Base-by-base conservation (phyloP, 805 yeast species). In the Cyberlindnera bimundalis region DNA sequence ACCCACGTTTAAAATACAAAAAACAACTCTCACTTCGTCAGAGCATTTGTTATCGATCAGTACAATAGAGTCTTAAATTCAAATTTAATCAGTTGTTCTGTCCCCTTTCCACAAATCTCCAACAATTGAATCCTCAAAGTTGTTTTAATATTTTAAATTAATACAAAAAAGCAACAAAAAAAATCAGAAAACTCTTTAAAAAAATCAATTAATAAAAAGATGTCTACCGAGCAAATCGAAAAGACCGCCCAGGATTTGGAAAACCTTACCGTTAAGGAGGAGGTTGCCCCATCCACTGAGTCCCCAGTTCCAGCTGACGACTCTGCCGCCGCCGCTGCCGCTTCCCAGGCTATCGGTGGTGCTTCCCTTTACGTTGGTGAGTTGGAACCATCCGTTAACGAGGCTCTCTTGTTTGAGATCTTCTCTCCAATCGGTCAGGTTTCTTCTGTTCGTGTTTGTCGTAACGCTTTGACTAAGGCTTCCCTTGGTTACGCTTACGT, bases 401-500 rank as follows among this genome's bases (percentile, higher is more conserved):
- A 93, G 76, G 96, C 98, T 47, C 76, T 84, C 58, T 79, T 93
- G 62, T 93, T 85, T 65, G 99, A 93, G 74, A 74, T 90, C 59
- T 93, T 93, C 75, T 85, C 95, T 51, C 89, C 86, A 62, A 76
- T 91, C 58, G 99, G 98, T 56, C 89, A 87, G 61, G 98, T 93
- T 46, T 79, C 96, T 24, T 87, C 96, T 49, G 90, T 93, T 67
- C 90, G 98, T 74, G 96, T 93, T 51, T 93, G 99, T 76, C 91
- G 99, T 73, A 98, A 93, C 65, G 95, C 97, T 56, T 84, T 93
- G 58, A 81, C 97, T 66, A 87, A 91, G 75, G 89, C 88, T 64
- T 91, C 98, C 48, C 80, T 93, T 56, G 98, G 99, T 64, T 93
- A 93, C 69, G 99, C 96, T 60, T 93, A 93, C 73, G 96, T 93